These are phyloP conservation scores for Malbranchea cinnamomea DNA, from an alignment of 2,329 filamentous ascomycete genomes.

Conservation along the genomic window DNA sequence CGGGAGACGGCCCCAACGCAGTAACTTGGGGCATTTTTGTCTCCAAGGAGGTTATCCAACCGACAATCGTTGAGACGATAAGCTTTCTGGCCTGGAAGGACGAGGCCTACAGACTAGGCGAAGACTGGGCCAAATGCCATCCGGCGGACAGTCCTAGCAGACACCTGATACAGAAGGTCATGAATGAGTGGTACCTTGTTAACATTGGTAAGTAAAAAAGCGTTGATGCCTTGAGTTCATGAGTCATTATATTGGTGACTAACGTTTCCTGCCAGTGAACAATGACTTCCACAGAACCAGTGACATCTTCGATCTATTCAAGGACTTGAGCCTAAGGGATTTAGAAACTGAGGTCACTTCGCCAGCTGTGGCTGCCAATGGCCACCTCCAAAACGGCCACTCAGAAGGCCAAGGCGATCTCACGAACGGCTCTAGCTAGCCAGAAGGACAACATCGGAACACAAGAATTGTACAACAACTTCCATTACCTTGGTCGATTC, in stretches of 20 bases:
- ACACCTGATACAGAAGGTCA: constrained; percentile 63
- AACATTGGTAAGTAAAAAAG: constrained; percentile 61
- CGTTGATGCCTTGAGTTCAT: too few species aligned
- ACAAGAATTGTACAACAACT: too few species aligned
- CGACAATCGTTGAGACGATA: constrained; percentile 96
- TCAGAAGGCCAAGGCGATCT: too few species aligned
- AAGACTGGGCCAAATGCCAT: constrained; percentile 90
- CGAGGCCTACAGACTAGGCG: constrained; percentile 82
- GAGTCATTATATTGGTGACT: constrained; percentile 10
- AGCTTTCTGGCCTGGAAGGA: constrained; percentile 98
- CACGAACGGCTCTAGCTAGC: too few species aligned
- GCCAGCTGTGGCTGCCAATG: constrained; percentile 5
- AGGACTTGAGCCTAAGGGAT: constrained; percentile 43
- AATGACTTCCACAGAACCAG: constrained; percentile 86
- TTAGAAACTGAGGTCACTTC: constrained; percentile 19
- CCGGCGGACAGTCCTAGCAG: constrained; percentile 61
- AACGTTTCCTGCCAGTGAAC: constrained; percentile 49
- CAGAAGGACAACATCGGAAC: too few species aligned
- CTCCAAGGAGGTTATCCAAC: constrained; percentile 97
- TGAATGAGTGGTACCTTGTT: constrained; percentile 83
- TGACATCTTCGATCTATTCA: constrained; percentile 74
- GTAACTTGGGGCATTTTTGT: constrained; percentile 99
- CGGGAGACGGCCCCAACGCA: constrained; percentile 77
- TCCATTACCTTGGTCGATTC: too few species aligned
- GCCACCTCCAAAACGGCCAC: constrained; percentile 2